These are phyloP conservation scores for Myxozyma monticola DNA, from an alignment of 805 yeast genomes.

Conservation along the genomic window DNA sequence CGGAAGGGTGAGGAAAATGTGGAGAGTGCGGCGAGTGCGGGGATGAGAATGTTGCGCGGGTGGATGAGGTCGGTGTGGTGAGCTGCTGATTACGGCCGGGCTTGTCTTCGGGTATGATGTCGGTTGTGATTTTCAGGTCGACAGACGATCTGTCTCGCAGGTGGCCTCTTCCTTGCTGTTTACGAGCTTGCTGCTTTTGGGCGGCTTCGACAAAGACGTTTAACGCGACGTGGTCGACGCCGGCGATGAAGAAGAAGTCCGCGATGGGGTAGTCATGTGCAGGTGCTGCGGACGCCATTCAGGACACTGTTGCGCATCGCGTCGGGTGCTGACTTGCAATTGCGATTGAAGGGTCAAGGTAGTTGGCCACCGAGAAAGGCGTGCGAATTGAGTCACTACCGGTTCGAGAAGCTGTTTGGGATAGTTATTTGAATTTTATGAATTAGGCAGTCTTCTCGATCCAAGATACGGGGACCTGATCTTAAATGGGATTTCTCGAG, in stretches of 20 bases:
- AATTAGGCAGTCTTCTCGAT: no score
- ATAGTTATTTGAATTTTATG: no score
- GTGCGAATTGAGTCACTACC: no score
- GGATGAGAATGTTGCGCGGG: background rate
- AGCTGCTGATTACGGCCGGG: background rate
- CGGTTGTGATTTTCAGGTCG: conserved; percentile 3
- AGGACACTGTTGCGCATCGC: no score
- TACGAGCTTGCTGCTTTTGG: background rate
- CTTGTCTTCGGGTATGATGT: conserved; percentile 2
- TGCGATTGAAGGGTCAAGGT: background rate
- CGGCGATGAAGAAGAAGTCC: conserved; percentile 27
- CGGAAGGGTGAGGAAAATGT: background rate
- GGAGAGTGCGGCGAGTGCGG: background rate
- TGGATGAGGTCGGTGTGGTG: background rate
- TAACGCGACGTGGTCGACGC: conserved; percentile 16
- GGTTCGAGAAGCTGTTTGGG: no score
- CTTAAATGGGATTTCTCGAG: no score
- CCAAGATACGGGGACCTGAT: no score
- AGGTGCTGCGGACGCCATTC: no score
- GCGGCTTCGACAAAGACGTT: conserved; percentile 3
- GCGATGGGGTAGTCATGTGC: no score
- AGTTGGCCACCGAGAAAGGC: no score
- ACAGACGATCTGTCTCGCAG: conserved; percentile 14
- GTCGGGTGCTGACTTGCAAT: no score
- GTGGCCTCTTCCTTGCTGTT: background rate